These are phyloP conservation scores for Guadua angustifolia DNA, from an alignment of 176 grass and related monocot species.

Conservation along the genomic window DNA sequence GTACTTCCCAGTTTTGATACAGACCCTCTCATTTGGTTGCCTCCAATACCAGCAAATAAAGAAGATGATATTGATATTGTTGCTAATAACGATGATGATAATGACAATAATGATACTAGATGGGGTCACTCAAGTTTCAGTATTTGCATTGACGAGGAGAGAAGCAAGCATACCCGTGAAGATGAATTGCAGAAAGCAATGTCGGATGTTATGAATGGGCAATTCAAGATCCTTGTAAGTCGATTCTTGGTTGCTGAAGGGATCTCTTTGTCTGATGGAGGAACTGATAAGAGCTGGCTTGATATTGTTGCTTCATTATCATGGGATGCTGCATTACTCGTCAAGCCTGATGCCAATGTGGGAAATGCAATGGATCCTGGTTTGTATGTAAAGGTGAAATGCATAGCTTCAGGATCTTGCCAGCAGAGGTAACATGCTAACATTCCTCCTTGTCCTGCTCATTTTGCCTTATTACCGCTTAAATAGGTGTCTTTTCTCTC, in stretches of 20 bases:
- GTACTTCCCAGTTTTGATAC: constrained; percentile 58
- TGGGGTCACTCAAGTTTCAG: constrained; percentile 56
- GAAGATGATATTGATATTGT: constrained; percentile 63
- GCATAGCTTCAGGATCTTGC: constrained; percentile 70
- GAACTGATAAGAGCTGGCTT: constrained; percentile 64
- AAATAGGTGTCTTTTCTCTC: constrained; percentile 29
- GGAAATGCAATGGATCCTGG: constrained; percentile 95
- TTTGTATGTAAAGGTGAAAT: constrained; percentile 92
- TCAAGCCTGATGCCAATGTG: constrained; percentile 79
- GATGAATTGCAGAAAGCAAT: constrained; percentile 72
- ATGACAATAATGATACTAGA: constrained; percentile 42
- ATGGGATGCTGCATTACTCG: constrained; percentile 76
- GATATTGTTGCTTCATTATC: constrained; percentile 77
- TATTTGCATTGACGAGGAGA: constrained; percentile 38
- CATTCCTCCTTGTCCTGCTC: constrained; percentile 8
- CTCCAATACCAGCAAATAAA: constrained; percentile 70
- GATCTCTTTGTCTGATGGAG: constrained; percentile 50
- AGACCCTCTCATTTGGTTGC: constrained; percentile 72
- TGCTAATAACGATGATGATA: constrained; percentile 54
- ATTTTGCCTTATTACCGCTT: constrained; percentile 16
- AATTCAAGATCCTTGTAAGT: constrained; percentile 81
- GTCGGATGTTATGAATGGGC: constrained; percentile 90
- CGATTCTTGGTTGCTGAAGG: constrained; percentile 84
- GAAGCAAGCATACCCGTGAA: constrained; percentile 49
- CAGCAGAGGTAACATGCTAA: constrained; percentile 68